These are phyloP conservation scores for Suillus ampliporus DNA, from an alignment of 768 basidiomycete genomes.

Conservation along the genomic window DNA sequence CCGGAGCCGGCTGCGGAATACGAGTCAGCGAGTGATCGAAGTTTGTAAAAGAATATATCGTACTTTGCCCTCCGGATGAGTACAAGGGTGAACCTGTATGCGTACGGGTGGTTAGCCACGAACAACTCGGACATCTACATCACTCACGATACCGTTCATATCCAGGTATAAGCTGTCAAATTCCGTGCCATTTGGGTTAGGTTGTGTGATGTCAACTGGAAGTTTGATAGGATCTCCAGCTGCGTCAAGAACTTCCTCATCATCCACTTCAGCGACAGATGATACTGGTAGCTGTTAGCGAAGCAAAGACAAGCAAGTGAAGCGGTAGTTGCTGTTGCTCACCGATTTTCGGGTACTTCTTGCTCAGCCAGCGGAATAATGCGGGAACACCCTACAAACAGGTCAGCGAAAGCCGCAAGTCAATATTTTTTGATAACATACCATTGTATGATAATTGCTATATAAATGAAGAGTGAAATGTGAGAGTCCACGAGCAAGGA, in stretches of 20 bases:
- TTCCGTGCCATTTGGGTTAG: conserved; percentile 96
- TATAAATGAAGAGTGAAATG: not conserved
- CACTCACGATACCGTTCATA: conserved; percentile 96
- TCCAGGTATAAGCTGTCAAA: conserved; percentile 97
- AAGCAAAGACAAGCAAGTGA: conserved; percentile 1
- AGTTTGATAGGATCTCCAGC: conserved; percentile 71
- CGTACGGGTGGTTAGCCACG: conserved; percentile 8
- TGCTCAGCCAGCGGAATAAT: conserved; percentile 97
- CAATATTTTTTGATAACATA: not conserved
- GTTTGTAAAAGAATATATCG: conserved; percentile 17
- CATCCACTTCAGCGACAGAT: conserved; percentile 87
- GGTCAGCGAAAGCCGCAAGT: not conserved
- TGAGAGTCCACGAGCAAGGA: conserved; percentile 1
- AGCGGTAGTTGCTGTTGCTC: too few species aligned
- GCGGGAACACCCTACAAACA: conserved; percentile 89
- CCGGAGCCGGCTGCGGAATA: conserved; percentile 78
- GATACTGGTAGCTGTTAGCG: conserved; percentile 50
- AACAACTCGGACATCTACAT: not conserved
- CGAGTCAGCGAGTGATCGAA: conserved; percentile 6
- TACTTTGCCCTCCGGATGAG: conserved; percentile 96
- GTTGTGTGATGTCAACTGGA: conserved; percentile 76
- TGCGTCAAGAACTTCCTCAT: conserved; percentile 66
- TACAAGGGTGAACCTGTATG: conserved; percentile 93
- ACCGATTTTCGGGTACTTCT: conserved; percentile 99
- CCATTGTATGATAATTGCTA: conserved; percentile 4